Conservation (phyloP, 2,329 filamentous ascomycete genomes). For the Leptographium radiaticola region DNA sequence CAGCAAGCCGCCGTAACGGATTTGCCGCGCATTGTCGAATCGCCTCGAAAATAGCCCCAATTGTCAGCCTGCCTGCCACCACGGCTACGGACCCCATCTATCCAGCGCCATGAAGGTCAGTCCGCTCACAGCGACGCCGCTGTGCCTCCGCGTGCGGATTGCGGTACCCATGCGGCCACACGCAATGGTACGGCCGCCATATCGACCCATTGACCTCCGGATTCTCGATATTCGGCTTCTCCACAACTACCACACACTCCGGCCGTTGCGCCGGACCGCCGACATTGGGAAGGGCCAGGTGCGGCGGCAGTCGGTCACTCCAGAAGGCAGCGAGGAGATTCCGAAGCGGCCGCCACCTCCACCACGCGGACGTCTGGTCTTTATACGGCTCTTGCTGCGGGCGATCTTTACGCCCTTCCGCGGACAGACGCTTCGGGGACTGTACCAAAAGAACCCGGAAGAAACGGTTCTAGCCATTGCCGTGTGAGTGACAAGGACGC, state of each 20-base stretch:
- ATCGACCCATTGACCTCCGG: not conserved
- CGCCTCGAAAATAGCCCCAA: not conserved
- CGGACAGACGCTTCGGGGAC: slow-evolving; percentile 22
- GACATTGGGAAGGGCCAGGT: not conserved
- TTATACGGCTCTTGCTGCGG: slow-evolving; percentile 19
- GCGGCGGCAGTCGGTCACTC: not conserved
- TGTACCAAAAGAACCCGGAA: slow-evolving; percentile 29
- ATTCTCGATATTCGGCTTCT: not conserved
- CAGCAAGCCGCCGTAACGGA: not conserved
- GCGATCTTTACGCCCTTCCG: slow-evolving; percentile 23
- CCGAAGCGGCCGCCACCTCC: not conserved
- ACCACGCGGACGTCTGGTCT: slow-evolving; percentile 2
- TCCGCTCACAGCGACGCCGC: not conserved
- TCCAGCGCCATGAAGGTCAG: not conserved
- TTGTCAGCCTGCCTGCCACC: not conserved
- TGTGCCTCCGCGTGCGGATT: not conserved
- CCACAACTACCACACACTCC: not conserved
- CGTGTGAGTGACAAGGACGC: slow-evolving; percentile 20
- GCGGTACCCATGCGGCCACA: not conserved
- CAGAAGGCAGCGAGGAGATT: not conserved
- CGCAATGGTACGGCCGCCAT: not conserved
- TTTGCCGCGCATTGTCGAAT: not conserved
- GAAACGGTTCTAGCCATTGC: slow-evolving; percentile 28
- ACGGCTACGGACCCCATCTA: not conserved
- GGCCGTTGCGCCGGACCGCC: not conserved